Conservation (phyloP, 495 filamentous ascomycete species). For the Penicillium longicatenatum region DNA sequence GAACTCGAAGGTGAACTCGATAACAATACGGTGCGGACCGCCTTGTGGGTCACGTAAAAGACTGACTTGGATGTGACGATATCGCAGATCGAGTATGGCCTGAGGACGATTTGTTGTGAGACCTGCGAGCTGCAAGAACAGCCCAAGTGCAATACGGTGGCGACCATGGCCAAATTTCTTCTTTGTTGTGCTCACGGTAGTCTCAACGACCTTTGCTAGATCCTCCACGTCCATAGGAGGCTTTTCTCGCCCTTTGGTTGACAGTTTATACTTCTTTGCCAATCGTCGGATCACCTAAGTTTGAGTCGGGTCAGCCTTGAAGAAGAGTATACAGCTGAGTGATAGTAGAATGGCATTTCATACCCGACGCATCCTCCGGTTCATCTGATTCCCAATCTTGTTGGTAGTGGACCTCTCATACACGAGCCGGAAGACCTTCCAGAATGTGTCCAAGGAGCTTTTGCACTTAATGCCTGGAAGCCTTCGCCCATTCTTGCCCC, state of each 20-base stretch:
- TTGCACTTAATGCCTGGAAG: slow-evolving; percentile 32
- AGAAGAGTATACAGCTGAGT: slow-evolving; percentile 4
- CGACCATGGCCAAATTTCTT: slow-evolving; percentile 30
- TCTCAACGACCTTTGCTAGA: slow-evolving; percentile 27
- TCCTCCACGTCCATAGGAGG: slow-evolving; percentile 29
- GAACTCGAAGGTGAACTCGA: slow-evolving; percentile 39
- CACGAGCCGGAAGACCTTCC: slow-evolving; percentile 32
- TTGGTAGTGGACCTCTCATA: slow-evolving; percentile 19
- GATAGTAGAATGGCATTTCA: not conserved
- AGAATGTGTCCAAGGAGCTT: slow-evolving; percentile 39
- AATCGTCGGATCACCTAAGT: slow-evolving; percentile 18
- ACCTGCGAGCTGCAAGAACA: slow-evolving; percentile 31
- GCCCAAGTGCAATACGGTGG: slow-evolving; percentile 27
- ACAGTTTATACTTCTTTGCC: slow-evolving; percentile 25
- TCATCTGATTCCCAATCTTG: slow-evolving; percentile 20
- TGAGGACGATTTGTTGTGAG: slow-evolving; percentile 29
- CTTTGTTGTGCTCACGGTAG: slow-evolving; percentile 27
- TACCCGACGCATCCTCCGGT: slow-evolving; percentile 22
- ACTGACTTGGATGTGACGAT: slow-evolving; percentile 32
- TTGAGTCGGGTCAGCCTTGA: not conserved
- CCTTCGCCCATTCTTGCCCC: slow-evolving; percentile 36
- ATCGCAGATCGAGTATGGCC: slow-evolving; percentile 30
- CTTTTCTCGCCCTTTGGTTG: slow-evolving; percentile 25
- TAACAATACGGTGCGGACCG: slow-evolving; percentile 30
- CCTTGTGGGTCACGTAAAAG: slow-evolving; percentile 34